phyloP scores from a whole-genome alignment of 2,329 filamentous ascomycete genomes.

The Pseudogymnoascus pannorum region DNA sequence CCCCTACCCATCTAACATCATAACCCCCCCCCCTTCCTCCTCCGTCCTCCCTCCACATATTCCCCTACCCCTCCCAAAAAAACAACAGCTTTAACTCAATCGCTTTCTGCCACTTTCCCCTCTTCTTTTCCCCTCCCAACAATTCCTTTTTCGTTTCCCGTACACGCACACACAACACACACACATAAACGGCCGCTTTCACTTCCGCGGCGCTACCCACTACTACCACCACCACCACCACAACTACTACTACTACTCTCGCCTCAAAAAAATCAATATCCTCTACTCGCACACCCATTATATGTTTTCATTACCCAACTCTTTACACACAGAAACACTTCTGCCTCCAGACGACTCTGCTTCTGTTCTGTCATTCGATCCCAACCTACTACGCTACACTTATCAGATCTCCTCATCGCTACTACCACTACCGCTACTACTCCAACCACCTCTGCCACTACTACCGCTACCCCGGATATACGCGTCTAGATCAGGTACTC shows the following conservation, averaged over 20 bases:
- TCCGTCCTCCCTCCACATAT: not conserved
- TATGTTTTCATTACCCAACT: constrained; percentile 14
- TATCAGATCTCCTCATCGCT: not conserved
- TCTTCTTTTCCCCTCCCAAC: not conserved
- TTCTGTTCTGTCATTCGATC: constrained; percentile 15
- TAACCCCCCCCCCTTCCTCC: too few species aligned
- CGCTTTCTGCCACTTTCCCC: not conserved
- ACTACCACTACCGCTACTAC: not conserved
- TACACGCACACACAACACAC: not conserved
- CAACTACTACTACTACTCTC: not conserved
- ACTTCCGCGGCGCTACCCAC: too few species aligned
- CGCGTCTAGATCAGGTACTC: constrained; percentile 6
- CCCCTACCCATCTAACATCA: too few species aligned
- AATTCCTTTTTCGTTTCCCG: not conserved
- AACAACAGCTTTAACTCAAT: too few species aligned
- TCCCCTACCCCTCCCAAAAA: too few species aligned
- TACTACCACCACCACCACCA: too few species aligned
- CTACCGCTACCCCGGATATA: not conserved
- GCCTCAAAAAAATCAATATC: not conserved
- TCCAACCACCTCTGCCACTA: not conserved
- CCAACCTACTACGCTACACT: not conserved
- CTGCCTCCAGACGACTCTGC: constrained; percentile 11
- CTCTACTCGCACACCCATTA: not conserved
- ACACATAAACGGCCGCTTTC: not conserved
- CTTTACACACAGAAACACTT: constrained; percentile 18